Conservation (phyloP, 2,329 filamentous ascomycete species). For the Pseudocercospora crystallina region DNA sequence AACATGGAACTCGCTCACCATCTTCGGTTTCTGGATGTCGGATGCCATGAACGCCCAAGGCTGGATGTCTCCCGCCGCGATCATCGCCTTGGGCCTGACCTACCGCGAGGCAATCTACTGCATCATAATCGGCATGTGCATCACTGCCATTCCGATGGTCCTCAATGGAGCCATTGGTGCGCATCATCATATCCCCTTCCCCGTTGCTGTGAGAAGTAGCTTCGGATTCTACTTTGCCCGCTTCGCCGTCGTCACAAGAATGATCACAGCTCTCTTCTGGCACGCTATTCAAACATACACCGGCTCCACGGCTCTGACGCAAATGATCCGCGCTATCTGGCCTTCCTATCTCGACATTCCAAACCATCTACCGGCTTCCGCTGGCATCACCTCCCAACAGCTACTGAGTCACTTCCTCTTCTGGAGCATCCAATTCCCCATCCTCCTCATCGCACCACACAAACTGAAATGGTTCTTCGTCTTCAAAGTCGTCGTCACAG, state of each 20-base stretch:
- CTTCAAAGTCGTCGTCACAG: slow-evolving; percentile 44
- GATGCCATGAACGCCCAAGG: slow-evolving; percentile 48
- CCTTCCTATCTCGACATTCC: slow-evolving; percentile 55
- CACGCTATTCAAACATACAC: slow-evolving; percentile 67
- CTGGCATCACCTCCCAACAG: slow-evolving; percentile 58
- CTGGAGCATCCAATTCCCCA: slow-evolving; percentile 55
- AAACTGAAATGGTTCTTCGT: slow-evolving; percentile 47
- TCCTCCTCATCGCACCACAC: slow-evolving; percentile 54
- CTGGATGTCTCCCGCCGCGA: slow-evolving; percentile 49
- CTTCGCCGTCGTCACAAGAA: slow-evolving; percentile 54
- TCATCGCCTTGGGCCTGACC: slow-evolving; percentile 48
- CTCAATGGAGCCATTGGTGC: slow-evolving; percentile 49
- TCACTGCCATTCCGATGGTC: slow-evolving; percentile 30
- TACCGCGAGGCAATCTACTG: slow-evolving; percentile 40
- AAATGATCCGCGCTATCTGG: slow-evolving; percentile 59
- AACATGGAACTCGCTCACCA: slow-evolving; percentile 46
- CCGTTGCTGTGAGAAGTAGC: slow-evolving; percentile 55
- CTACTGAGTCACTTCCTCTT: slow-evolving; percentile 61
- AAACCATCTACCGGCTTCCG: slow-evolving; percentile 52
- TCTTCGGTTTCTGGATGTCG: slow-evolving; percentile 48
- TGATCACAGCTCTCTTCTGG: slow-evolving; percentile 60
- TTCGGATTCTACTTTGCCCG: slow-evolving; percentile 61
- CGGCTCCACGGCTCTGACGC: slow-evolving; percentile 55
- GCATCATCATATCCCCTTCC: slow-evolving; percentile 56
- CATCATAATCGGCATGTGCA: slow-evolving; percentile 36